These are phyloP conservation scores for Didymella arachidicola DNA, from an alignment of 2,329 filamentous ascomycete genomes.

Conservation along the genomic window DNA sequence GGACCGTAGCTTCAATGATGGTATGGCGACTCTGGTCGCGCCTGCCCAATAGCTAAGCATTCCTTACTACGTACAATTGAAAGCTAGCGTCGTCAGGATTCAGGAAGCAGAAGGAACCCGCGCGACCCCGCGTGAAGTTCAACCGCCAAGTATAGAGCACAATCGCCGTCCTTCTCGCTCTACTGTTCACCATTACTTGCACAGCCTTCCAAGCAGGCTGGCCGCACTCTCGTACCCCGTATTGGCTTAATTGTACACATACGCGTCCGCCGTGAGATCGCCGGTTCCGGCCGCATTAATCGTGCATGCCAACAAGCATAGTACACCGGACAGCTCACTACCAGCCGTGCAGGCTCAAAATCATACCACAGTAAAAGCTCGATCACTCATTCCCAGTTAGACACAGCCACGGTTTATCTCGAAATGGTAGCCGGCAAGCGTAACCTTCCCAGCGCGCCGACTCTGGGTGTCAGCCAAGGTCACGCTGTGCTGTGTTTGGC, in stretches of 20 bases:
- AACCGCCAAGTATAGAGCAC: not conserved
- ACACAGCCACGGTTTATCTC: not conserved
- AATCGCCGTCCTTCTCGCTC: not conserved
- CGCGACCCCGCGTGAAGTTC: not conserved
- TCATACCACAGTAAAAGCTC: not conserved
- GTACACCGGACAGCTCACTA: not conserved
- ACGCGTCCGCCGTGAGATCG: not conserved
- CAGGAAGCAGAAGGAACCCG: not conserved
- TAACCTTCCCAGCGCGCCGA: slow-evolving; percentile 8
- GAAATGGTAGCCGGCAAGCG: slow-evolving; percentile 3
- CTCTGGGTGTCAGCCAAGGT: not conserved
- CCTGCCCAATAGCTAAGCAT: not conserved
- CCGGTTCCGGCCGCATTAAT: not conserved
- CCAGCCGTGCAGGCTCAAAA: not conserved
- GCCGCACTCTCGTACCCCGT: not conserved
- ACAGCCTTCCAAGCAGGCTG: not conserved
- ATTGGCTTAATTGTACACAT: not conserved
- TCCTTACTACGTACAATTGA: no score
- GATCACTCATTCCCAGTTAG: not conserved
- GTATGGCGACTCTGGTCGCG: not conserved
- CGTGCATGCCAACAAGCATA: not conserved
- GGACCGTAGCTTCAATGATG: not conserved
- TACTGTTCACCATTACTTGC: not conserved
- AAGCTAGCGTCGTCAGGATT: not conserved
- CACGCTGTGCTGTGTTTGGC: not conserved